Conservation (phyloP, 2,329 filamentous ascomycete species). For the Verticillium longisporum region DNA sequence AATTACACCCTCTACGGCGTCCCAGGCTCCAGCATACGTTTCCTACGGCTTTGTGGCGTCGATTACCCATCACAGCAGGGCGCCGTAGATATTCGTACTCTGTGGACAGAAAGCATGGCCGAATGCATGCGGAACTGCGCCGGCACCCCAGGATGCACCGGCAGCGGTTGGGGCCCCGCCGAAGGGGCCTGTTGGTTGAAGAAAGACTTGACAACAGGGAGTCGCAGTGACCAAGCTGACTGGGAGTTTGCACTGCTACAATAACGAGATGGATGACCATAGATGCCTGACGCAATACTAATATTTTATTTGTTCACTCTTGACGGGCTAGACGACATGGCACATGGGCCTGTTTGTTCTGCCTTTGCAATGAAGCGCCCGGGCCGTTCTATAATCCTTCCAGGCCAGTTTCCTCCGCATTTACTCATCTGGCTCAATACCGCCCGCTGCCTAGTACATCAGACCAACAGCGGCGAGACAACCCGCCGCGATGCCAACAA, state of each 20-base stretch:
- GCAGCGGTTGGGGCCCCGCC: constrained; percentile 37
- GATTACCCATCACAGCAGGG: constrained; percentile 31
- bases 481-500: not conserved
- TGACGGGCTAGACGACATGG: not conserved
- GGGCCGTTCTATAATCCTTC: not conserved
- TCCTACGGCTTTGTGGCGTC: constrained; percentile 36
- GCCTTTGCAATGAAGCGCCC: too few relatives aligned
- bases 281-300: not conserved
- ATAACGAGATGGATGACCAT: constrained; percentile 2
- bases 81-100: constrained; percentile 26
- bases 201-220: constrained; percentile 20
- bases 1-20: constrained; percentile 38
- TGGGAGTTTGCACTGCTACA: constrained; percentile 37
- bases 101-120: constrained; percentile 29
- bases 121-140: constrained; percentile 39
- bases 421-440: not conserved
- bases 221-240: constrained; percentile 22
- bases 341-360: too few relatives aligned
- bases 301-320: not conserved
- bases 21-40: constrained; percentile 29
- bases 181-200: constrained; percentile 40
- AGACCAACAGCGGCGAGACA: not conserved
- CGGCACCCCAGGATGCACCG: constrained; percentile 28
- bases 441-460: not conserved
- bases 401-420: not conserved